Evolutionary conservation across 2,329 filamentous ascomycete species (phyloP).

Genomic region (Cadophora sp.): DNA sequence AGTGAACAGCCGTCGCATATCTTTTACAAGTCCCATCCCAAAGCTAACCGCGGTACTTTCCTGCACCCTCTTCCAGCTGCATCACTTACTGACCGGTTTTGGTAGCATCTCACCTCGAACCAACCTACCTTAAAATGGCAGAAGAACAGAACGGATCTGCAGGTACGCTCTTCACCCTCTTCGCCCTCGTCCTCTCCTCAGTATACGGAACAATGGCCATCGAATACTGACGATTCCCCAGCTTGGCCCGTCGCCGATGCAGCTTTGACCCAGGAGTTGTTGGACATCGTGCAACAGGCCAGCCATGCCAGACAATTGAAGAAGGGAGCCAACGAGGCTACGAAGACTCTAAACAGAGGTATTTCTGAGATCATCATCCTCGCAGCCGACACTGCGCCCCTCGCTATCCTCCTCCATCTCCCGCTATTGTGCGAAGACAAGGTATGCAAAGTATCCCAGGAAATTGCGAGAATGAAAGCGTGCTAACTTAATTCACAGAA

Average conservation of each 20-base stretch:
- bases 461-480: conserved; percentile 37
- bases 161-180: conserved; percentile 27
- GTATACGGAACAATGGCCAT: conserved; percentile 6
- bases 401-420: conserved; percentile 88
- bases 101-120: conserved; percentile 21
- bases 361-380: conserved; percentile 89
- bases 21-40: conserved; percentile 6
- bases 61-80: neutral
- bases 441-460: conserved; percentile 24
- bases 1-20: conserved; percentile 17
- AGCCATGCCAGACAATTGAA: conserved; percentile 75
- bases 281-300: conserved; percentile 74
- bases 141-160: conserved; percentile 46
- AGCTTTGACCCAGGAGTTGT: conserved; percentile 79
- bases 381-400: conserved; percentile 84
- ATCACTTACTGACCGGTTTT: conserved; percentile 14
- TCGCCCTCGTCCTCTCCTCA: neutral
- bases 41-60: conserved; percentile 16
- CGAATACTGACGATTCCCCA: conserved; percentile 37
- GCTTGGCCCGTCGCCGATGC: conserved; percentile 78
- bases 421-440: conserved; percentile 88
- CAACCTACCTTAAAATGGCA: conserved; percentile 37
- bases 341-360: conserved; percentile 90
- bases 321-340: conserved; percentile 87
- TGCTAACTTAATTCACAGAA: conserved; percentile 52